Base-by-base conservation (phyloP, 2,329 filamentous ascomycete genomes). In the Epichloe sylvatica region DNA sequence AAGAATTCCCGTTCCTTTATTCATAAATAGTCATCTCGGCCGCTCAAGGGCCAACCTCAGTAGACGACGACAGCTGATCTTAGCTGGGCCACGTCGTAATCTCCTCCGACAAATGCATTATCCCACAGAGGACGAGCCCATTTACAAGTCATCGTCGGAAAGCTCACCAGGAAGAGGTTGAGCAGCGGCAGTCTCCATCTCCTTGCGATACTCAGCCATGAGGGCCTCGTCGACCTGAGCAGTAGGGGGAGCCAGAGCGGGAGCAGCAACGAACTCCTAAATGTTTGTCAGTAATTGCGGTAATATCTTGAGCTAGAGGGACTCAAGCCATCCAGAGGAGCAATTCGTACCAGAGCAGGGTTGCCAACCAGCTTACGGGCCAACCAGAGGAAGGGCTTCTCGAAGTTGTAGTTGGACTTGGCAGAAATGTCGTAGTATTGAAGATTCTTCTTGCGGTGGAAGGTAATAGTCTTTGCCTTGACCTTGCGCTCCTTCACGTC, bases 371-470 rank as follows among this genome's bases (percentile, higher is more conserved):
- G 83, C 83, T 98, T 98, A 71, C 92, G 84, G 61, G 90, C 91
- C 63, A 98, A 84, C 92, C 92, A 97, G 63, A 97, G 84, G 87
- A 98, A 97, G 56, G 91, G 91, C 83, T 97, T 98, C 84, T 97
- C 91, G 72, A 97, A 97, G 83, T 97, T 97, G 78, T 98, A 97
- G 81, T 97, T 97, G 67, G 90, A 96, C 80, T 97, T 98, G 73
- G 92, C 92, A 40, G 89, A 96, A 70, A 97, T 97, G 64, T 97
- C 92, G 80, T 98, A 98, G 82, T 97, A 98, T 76, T 98, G 92
- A 48, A 98, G 84, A 76, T 97, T 98, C 84, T 98, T 98, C 87
- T 98, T 98, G 75, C 92, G 88, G 81, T 98, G 92, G 86, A 98
- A 98, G 60, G 92, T 98, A 74, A 98, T 98, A 69, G 91, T 94